Evolutionary conservation across 305 asterid genomes (phyloP).

Genomic region (Striga hermonthica): DNA sequence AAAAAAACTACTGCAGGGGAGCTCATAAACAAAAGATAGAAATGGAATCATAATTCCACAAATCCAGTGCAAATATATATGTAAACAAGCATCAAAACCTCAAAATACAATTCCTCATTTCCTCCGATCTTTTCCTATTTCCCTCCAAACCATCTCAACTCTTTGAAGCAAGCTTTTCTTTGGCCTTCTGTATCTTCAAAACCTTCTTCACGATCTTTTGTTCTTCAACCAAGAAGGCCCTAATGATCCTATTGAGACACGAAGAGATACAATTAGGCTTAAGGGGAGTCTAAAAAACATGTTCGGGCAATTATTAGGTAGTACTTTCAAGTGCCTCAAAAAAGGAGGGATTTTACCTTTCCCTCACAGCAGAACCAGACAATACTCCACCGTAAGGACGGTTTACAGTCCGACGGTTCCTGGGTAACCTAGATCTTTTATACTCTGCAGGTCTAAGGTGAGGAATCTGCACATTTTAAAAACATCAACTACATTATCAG

Average conservation of each 20-base stretch:
- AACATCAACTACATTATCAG: not conserved
- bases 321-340: too few species aligned
- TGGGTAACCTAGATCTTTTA: constrained; percentile 64
- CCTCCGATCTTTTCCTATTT: constrained; percentile 6
- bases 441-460: constrained; percentile 70
- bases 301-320: too few species aligned
- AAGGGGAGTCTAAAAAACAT: not conserved
- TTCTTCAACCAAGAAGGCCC: constrained; percentile 73
- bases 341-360: constrained; percentile 36
- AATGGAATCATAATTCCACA: not conserved
- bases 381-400: constrained; percentile 76
- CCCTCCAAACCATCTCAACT: constrained; percentile 37
- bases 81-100: constrained; percentile 8
- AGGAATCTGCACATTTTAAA: constrained; percentile 48
- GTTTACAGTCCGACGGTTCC: constrained; percentile 69
- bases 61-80: not conserved
- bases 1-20: not conserved
- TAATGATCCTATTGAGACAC: constrained; percentile 48
- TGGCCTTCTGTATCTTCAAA: constrained; percentile 63
- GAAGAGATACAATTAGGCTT: not conserved
- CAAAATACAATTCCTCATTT: constrained; percentile 37
- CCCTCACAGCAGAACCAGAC: constrained; percentile 70
- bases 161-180: constrained; percentile 60
- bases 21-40: not conserved
- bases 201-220: constrained; percentile 76